Conservation (phyloP, 495 filamentous ascomycete genomes). For the Aspergillus leporis region DNA sequence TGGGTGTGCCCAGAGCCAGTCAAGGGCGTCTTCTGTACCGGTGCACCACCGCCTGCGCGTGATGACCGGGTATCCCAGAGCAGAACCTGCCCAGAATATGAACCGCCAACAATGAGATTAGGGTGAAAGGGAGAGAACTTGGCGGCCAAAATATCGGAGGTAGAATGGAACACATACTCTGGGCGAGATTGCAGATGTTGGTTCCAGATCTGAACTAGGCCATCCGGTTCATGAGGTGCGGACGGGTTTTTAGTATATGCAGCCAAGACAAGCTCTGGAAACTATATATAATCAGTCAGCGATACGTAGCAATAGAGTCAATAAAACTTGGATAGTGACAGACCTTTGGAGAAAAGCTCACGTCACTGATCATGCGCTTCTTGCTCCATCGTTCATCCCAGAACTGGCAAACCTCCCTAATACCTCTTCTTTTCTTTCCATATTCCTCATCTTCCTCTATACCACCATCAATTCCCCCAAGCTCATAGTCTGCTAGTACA, state of each 20-base stretch:
- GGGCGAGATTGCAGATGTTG: conserved; percentile 88
- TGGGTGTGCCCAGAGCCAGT: conserved; percentile 92
- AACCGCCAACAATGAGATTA: conserved; percentile 89
- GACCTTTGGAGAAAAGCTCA: conserved; percentile 91
- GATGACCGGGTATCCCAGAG: conserved; percentile 91
- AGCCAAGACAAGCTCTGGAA: conserved; percentile 87
- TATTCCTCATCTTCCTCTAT: conserved; percentile 84
- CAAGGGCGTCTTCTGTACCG: conserved; percentile 92
- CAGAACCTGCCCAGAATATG: conserved; percentile 94
- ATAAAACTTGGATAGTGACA: conserved; percentile 10
- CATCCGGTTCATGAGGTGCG: conserved; percentile 92
- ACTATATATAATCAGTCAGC: conserved; percentile 46
- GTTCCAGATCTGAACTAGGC: conserved; percentile 96
- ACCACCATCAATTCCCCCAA: conserved; percentile 64
- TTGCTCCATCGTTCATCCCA: conserved; percentile 95
- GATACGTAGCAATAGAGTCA: background rate
- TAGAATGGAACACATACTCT: conserved; percentile 95
- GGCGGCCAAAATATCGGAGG: conserved; percentile 91
- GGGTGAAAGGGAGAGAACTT: conserved; percentile 98
- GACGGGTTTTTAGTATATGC: conserved; percentile 96
- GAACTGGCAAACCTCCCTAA: conserved; percentile 88
- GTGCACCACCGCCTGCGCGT: conserved; percentile 68
- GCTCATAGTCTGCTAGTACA: conserved; percentile 89
- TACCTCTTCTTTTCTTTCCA: conserved; percentile 73
- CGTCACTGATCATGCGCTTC: conserved; percentile 91